A percentile compares a stretch with the other conserved stretches of the same genome.
Evolutionary conservation across 371 early-diverging fungal genomes (phyloP).

Genomic region (Mortierella sp.): DNA sequence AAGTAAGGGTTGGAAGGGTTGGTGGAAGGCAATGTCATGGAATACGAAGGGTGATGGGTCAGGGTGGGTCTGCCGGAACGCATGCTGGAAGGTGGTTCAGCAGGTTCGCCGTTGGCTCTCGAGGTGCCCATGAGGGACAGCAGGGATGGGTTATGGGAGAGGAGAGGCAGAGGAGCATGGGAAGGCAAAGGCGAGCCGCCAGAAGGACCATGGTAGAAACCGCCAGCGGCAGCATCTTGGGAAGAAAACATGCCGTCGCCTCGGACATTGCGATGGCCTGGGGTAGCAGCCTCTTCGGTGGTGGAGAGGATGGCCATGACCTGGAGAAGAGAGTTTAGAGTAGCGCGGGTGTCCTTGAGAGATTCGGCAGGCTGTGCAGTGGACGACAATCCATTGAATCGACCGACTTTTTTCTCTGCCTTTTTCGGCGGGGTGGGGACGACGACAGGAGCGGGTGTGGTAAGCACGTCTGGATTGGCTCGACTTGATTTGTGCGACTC

Average conservation of each 20-base stretch:
- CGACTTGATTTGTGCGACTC: neutral
- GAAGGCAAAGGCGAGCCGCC: no score
- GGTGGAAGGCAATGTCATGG: neutral
- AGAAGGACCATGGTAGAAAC: no score
- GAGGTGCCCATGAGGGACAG: no score
- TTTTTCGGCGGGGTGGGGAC: constrained; percentile 1
- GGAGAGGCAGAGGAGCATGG: no score
- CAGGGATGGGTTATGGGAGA: no score
- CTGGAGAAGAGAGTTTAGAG: constrained; percentile 15
- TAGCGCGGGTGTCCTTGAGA: constrained; percentile 1
- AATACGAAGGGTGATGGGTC: constrained; percentile 15
- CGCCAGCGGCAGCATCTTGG: no score
- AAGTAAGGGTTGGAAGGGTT: neutral
- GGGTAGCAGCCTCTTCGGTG: no score
- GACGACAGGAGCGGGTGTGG: neutral
- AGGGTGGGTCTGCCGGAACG: no score
- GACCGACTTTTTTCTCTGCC: constrained; percentile 9
- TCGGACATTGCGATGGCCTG: no score
- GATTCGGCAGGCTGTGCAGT: constrained; percentile 2
- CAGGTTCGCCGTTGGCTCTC: no score
- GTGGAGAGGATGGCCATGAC: constrained; percentile 20
- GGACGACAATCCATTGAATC: neutral
- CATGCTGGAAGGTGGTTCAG: no score
- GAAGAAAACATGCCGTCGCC: no score
- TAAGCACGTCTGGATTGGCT: neutral